Conservation (phyloP, 805 yeast species). For the Nakazawaea peltata region DNA sequence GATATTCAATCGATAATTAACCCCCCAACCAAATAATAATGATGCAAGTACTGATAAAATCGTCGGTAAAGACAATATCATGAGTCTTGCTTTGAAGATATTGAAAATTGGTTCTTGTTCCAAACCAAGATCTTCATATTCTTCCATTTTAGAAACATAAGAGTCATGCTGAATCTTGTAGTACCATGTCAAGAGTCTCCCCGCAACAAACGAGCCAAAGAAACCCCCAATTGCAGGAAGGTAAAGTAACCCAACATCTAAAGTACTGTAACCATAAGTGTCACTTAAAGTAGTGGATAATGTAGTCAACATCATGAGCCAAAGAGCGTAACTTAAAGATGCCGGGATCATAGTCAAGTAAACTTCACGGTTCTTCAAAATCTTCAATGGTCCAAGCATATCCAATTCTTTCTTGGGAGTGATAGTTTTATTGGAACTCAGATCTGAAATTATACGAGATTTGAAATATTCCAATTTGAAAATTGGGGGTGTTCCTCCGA, state of each 20-base stretch:
- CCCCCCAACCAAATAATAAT: slow-evolving; percentile 68
- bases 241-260: slow-evolving; percentile 54
- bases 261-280: slow-evolving; percentile 37
- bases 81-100: slow-evolving; percentile 46
- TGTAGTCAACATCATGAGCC: slow-evolving; percentile 59
- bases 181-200: slow-evolving; percentile 42
- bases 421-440: slow-evolving; percentile 11
- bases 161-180: slow-evolving; percentile 25
- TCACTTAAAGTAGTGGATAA: slow-evolving; percentile 41
- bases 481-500: slow-evolving; percentile 36
- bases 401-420: slow-evolving; percentile 10
- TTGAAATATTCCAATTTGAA: slow-evolving; percentile 23
- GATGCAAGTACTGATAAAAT: slow-evolving; percentile 27
- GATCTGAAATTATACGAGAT: slow-evolving; percentile 24
- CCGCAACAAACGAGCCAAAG: slow-evolving; percentile 46
- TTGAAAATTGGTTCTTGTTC: slow-evolving; percentile 37
- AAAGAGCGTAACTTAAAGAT: slow-evolving; percentile 51
- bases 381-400: slow-evolving; percentile 29
- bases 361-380: slow-evolving; percentile 36
- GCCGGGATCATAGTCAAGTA: slow-evolving; percentile 39
- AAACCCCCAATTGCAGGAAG: slow-evolving; percentile 61
- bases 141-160: slow-evolving; percentile 1
- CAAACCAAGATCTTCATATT: slow-evolving; percentile 2
- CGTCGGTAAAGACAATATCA: slow-evolving; percentile 36
- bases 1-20: slow-evolving; percentile 37